A percentile compares a stretch with the other conserved stretches of the same genome.
Evolutionary conservation across 495 filamentous ascomycete species (phyloP).

Genomic region (Coniosporium apollinis): DNA sequence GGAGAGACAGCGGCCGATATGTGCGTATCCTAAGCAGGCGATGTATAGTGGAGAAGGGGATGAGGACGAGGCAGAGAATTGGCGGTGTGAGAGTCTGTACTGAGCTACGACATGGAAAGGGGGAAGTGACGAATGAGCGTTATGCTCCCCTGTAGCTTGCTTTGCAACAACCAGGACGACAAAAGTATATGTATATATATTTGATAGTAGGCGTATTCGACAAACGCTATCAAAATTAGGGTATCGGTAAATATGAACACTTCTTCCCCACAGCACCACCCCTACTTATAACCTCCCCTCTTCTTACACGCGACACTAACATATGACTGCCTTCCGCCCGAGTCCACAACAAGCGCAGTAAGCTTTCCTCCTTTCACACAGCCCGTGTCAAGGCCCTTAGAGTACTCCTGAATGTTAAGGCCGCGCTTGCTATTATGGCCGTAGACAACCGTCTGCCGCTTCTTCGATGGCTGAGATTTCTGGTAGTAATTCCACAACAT

Average conservation of each 20-base stretch:
- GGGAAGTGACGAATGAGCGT: too few relatives aligned
- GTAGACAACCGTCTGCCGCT: constrained; percentile 49
- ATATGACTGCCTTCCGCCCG: constrained; percentile 12
- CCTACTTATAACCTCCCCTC: constrained; percentile 3
- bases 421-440: constrained; percentile 69
- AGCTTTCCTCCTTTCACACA: constrained; percentile 60
- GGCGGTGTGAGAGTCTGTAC: too few relatives aligned
- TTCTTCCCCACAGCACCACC: too few relatives aligned
- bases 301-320: constrained; percentile 14
- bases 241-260: too few relatives aligned
- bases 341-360: constrained; percentile 59
- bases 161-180: too few relatives aligned
- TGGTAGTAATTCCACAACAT: constrained; percentile 22
- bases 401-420: constrained; percentile 49
- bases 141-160: too few relatives aligned
- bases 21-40: constrained; percentile 16
- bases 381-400: constrained; percentile 69
- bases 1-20: constrained; percentile 17
- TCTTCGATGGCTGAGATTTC: constrained; percentile 16
- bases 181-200: too few relatives aligned
- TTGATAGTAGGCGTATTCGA: too few relatives aligned
- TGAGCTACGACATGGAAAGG: too few relatives aligned
- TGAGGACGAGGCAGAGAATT: constrained; percentile 13
- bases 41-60: constrained; percentile 11
- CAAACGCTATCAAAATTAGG: too few relatives aligned